Evolutionary conservation across 2,329 filamentous ascomycete genomes (phyloP).

Genomic region (Microdochium paspali): DNA sequence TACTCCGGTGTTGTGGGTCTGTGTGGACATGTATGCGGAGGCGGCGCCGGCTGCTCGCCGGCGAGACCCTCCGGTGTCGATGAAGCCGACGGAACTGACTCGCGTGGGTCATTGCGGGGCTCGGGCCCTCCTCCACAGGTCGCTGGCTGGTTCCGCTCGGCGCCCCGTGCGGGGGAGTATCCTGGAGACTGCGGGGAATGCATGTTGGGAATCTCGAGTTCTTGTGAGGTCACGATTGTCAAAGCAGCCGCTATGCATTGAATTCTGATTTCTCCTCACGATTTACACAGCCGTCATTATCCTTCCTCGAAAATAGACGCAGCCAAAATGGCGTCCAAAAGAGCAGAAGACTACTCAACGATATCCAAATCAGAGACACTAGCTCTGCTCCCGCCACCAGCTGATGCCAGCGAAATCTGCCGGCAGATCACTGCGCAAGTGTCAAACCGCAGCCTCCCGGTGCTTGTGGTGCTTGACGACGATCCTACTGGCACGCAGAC

Average conservation of each 20-base stretch:
- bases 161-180: no score
- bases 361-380: neutral
- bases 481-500: conserved; percentile 53
- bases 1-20: neutral
- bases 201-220: no score
- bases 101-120: no score
- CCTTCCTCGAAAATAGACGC: neutral
- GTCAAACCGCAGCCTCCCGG: conserved; percentile 9
- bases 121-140: no score
- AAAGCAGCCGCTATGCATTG: no score
- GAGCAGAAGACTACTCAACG: neutral
- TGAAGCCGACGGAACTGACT: no score
- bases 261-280: no score
- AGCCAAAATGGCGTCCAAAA: neutral
- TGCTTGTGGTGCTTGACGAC: conserved; percentile 37
- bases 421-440: neutral
- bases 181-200: neutral
- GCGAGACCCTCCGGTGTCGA: neutral
- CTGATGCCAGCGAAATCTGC: neutral
- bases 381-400: neutral
- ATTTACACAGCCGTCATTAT: no score
- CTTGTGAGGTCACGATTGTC: no score
- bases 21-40: neutral
- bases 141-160: no score
- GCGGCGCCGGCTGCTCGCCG: no score